Evolutionary conservation across 257 asterid species (phyloP).

Genomic region (Fraxinus anomala): DNA sequence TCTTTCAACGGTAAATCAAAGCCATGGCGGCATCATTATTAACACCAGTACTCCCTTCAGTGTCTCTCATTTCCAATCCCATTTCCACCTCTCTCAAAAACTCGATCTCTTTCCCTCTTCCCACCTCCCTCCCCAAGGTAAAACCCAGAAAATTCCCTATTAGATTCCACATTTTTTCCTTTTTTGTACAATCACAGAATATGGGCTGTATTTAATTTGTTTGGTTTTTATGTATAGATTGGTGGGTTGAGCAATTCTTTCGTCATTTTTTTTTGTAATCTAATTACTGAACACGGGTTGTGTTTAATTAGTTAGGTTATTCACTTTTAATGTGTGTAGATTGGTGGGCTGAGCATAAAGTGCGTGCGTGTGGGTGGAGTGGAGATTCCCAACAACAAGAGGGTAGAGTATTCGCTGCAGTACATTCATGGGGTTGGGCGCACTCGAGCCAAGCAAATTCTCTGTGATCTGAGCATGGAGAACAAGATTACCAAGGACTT

Average conservation of each 20-base stretch:
- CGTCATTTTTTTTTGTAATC: not conserved
- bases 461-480: constrained; percentile 68
- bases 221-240: constrained; percentile 39
- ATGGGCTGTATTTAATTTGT: not conserved
- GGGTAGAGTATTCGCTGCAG: constrained; percentile 86
- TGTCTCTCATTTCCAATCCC: constrained; percentile 59
- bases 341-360: constrained; percentile 61
- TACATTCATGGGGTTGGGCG: constrained; percentile 97
- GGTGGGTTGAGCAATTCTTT: constrained; percentile 15
- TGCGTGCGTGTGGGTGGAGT: constrained; percentile 99
- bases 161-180: not conserved
- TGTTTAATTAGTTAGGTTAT: not conserved
- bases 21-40: constrained; percentile 72
- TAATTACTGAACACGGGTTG: not conserved
- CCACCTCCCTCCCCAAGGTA: constrained; percentile 62
- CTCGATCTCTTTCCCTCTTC: constrained; percentile 46
- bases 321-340: not conserved
- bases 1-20: not conserved
- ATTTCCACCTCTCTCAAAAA: constrained; percentile 33
- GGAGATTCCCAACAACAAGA: constrained; percentile 92
- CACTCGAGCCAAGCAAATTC: constrained; percentile 61
- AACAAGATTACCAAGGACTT: constrained; percentile 79
- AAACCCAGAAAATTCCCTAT: not conserved
- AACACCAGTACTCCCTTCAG: constrained; percentile 71
- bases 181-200: not conserved